Base-by-base conservation (phyloP, 164 flowering plant species). In the Saururus chinensis region DNA sequence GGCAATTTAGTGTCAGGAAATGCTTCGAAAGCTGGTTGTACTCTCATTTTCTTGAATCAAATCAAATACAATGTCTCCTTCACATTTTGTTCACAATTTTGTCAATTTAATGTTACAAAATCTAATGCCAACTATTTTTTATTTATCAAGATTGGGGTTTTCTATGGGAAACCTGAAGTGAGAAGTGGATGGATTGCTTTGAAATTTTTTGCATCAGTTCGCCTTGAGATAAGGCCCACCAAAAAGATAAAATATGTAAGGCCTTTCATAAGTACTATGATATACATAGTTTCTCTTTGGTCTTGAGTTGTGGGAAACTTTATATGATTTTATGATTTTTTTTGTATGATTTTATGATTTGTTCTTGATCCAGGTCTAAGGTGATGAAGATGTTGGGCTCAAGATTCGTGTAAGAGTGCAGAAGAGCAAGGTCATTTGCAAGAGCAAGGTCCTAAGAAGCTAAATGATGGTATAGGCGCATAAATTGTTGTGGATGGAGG, bases 231-330 rank as follows among this genome's bases (percentile, higher is more conserved):
- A 72, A 95, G 99, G 51, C 60, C 96, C 30, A 85, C 74, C 3
- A 97, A 97, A 79, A 93, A 93, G 84, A 82, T 93, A 67, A 93
- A 93, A 66, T 88, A 95, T 73, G 99, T 93, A 83, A 90, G 97
- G 57, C 71, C 45, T 41, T n/a, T n/a, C n/a, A n/a, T n/a, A n/a
- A n/a, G n/a, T n/a, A n/a, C n/a, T n/a, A n/a, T n/a, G n/a, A n/a
- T n/a, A n/a, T n/a, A n/a, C n/a, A n/a, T n/a, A n/a, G n/a, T n/a
- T n/a, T n/a, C n/a, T n/a, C n/a, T n/a, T n/a, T n/a, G n/a, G n/a
- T n/a, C n/a, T n/a, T n/a, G n/a, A n/a, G n/a, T n/a, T n/a, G n/a
- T n/a, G n/a, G n/a, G n/a, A n/a, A n/a, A n/a, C n/a, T n/a, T n/a
- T n/a, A n/a, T n/a, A n/a, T n/a, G n/a, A n/a, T n/a, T n/a, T n/a